A percentile compares a stretch with the other conserved stretches of the same genome.
Evolutionary conservation across 1,284 basidiomycete species (phyloP).

Genomic region (Ceratobasidium papillatum): DNA sequence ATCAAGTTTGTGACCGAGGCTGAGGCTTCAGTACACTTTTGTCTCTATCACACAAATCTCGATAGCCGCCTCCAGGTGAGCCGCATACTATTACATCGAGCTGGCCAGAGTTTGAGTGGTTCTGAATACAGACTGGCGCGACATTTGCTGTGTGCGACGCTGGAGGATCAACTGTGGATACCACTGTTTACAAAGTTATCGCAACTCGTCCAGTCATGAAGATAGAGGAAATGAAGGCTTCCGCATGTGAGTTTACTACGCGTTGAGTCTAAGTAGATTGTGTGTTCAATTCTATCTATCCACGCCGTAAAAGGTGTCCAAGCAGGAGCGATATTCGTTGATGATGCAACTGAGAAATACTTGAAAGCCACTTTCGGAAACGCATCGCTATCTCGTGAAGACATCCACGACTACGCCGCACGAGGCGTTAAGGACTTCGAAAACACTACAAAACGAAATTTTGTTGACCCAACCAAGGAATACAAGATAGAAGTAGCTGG

Average conservation of each 20-base stretch:
- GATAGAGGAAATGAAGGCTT: conserved; percentile 40
- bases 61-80: conserved; percentile 32
- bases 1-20: conserved; percentile 44
- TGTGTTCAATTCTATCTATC: not conserved
- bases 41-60: conserved; percentile 23
- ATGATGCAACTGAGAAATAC: conserved; percentile 13
- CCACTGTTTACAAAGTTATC: conserved; percentile 41
- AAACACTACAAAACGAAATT: not conserved
- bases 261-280: no score
- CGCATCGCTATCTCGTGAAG: not conserved
- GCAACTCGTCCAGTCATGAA: conserved; percentile 28
- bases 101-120: not conserved
- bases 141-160: conserved; percentile 44
- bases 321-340: conserved; percentile 39
- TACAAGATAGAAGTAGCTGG: not conserved
- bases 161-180: conserved; percentile 46
- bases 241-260: conserved; percentile 18
- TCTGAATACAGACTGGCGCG: conserved; percentile 18
- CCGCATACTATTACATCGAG: not conserved
- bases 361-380: not conserved
- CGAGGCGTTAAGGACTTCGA: conserved; percentile 35
- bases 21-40: conserved; percentile 45
- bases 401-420: conserved; percentile 9
- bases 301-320: conserved; percentile 21
- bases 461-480: conserved; percentile 7